Base-by-base conservation (phyloP, 1,284 basidiomycete genomes). In the Sporisorium graminicola region DNA sequence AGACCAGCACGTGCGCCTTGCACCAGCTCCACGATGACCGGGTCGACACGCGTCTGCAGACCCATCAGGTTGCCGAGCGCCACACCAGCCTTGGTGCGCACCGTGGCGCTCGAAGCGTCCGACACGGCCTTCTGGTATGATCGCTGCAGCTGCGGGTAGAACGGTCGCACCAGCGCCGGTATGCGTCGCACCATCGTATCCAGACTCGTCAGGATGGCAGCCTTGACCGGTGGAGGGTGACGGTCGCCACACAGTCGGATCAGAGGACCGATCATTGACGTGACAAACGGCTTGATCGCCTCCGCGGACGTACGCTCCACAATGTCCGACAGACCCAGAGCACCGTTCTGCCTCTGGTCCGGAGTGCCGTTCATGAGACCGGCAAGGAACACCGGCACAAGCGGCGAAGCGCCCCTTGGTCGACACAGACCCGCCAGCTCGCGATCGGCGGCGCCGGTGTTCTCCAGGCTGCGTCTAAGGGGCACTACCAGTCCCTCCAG, bases 111-210 rank as follows among this genome's bases (percentile, higher is more conserved):
- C 1, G 92, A 89, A 0, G 92, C 87, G 85, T 99, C 96, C 66
- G 91, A 90, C 0, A 93, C 90, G 42, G 94, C 94, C 87, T 99
- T 99, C 86, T 98, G 92, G 84, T 99, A 99, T 59, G 95, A 98
- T 43, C 96, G 90, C 85, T 98, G 96, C 40, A 99, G 88, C 85
- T 99, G 96, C 2, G 96, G 97, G 89, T 98, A 98, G 91, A 99
- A 99, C 0, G 96, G 95, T 85, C 94, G 94, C 75, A 98, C 94
- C 77, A 97, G 93, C 22, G 89, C 88, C 0, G 96, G 95, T 22
- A 98, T 82, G 93, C 77, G 74, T n/a, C 65, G 69, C 40, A 85
- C 74, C 72, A 82, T 82, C 35, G 81, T 80, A 35, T 80, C 77
- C 58, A 85, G 72, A 46, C 82, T 73, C 26, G 65, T 64, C 42